Conservation (phyloP, 208 protist species). For the Willaertia magna region DNA sequence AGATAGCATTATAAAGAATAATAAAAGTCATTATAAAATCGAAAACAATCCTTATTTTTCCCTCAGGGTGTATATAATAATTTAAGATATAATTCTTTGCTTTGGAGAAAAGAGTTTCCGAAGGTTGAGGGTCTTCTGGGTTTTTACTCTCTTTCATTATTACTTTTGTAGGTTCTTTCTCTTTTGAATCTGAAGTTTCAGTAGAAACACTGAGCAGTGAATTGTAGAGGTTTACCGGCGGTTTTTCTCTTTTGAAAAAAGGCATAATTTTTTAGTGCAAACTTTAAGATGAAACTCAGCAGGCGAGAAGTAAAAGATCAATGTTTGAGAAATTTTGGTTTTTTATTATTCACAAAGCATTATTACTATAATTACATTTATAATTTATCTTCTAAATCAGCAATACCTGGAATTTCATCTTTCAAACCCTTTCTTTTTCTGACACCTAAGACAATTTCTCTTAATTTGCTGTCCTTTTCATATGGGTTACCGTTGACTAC, state of each 20-base stretch:
- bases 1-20: background rate
- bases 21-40: background rate
- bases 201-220: too few species aligned
- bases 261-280: too few species aligned
- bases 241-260: too few species aligned
- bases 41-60: background rate
- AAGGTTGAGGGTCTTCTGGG: background rate
- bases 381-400: conserved; percentile 83
- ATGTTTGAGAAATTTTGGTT: too few species aligned
- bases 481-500: conserved; percentile 68
- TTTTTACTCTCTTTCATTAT: background rate
- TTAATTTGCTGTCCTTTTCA: conserved; percentile 43
- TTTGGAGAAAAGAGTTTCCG: background rate
- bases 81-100: background rate
- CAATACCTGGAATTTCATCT: conserved; percentile 70
- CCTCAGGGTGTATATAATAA: background rate
- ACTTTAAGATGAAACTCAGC: too few species aligned
- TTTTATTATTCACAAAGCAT: too few species aligned
- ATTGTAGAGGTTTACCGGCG: too few species aligned
- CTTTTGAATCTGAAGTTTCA: too few species aligned
- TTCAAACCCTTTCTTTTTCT: conserved; percentile 93
- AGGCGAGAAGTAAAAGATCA: too few species aligned
- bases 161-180: too few species aligned
- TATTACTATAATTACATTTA: conserved; percentile 40
- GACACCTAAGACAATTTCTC: conserved; percentile 55